Evolutionary conservation across 2,329 filamentous ascomycete species (phyloP).

Genomic region (Zasmidium citrigriseum): DNA sequence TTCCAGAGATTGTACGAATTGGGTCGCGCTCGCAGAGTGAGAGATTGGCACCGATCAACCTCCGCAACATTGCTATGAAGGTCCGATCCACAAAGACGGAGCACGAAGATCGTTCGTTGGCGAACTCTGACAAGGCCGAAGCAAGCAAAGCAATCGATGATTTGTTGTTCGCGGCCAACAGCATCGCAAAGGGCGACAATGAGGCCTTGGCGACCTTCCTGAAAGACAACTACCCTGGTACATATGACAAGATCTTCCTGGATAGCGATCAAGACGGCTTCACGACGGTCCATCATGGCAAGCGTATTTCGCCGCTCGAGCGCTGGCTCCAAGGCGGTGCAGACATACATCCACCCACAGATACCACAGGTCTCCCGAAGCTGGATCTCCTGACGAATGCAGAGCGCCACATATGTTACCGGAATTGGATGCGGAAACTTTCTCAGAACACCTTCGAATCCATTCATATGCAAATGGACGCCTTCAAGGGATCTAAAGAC

Average conservation of each 20-base stretch:
- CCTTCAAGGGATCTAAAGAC: constrained; percentile 4
- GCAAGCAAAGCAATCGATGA: constrained; percentile 22
- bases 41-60: constrained; percentile 52
- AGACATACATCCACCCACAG: not conserved
- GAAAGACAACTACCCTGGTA: constrained; percentile 16
- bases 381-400: not conserved
- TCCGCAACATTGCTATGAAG: constrained; percentile 42
- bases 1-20: constrained; percentile 63
- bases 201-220: constrained; percentile 14
- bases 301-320: not conserved
- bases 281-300: not conserved
- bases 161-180: constrained; percentile 19
- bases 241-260: constrained; percentile 25
- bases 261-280: constrained; percentile 29
- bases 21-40: constrained; percentile 61
- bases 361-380: not conserved
- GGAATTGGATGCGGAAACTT: not conserved
- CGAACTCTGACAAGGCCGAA: too few relatives aligned
- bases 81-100: constrained; percentile 44
- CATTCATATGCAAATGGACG: constrained; percentile 11
- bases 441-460: constrained; percentile 12
- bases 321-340: constrained; percentile 12
- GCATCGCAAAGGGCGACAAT: constrained; percentile 16
- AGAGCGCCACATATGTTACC: constrained; percentile 8
- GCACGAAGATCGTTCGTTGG: constrained; percentile 35